These are phyloP conservation scores for Alopecurus myosuroides DNA, from an alignment of 176 grass and related monocot genomes.

Conservation along the genomic window DNA sequence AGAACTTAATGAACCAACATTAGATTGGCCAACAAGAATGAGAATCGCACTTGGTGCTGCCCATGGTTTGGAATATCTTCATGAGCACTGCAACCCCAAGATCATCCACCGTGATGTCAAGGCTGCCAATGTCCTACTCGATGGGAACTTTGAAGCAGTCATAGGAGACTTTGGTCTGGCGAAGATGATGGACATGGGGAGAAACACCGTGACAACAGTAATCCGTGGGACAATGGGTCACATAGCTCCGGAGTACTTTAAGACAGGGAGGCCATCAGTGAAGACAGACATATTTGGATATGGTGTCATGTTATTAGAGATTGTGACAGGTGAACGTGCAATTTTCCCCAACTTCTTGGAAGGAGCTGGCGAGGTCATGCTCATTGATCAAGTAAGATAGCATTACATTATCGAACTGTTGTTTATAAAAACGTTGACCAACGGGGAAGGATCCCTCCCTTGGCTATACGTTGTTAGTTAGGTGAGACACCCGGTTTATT, in stretches of 20 bases:
- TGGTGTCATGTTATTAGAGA: slow-evolving; percentile 73
- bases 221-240: slow-evolving; percentile 81
- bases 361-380: slow-evolving; percentile 61
- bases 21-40: slow-evolving; percentile 70
- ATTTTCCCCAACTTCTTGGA: slow-evolving; percentile 44
- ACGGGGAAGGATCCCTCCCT: no score
- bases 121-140: slow-evolving; percentile 79
- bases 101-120: slow-evolving; percentile 93
- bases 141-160: slow-evolving; percentile 73
- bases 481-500: no score
- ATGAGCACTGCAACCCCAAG: slow-evolving; percentile 89
- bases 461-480: no score
- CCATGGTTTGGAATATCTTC: slow-evolving; percentile 78
- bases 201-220: slow-evolving; percentile 67
- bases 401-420: neutral
- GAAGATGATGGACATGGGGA: slow-evolving; percentile 62
- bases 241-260: slow-evolving; percentile 89
- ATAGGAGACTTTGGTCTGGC: slow-evolving; percentile 83
- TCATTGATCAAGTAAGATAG: slow-evolving; percentile 68
- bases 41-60: slow-evolving; percentile 65
- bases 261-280: slow-evolving; percentile 72
- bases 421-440: no score
- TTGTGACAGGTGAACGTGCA: slow-evolving; percentile 68
- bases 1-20: slow-evolving; percentile 47
- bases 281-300: slow-evolving; percentile 94